Evolutionary conservation across 805 yeast species (phyloP), one percentile per base, ranked within the genome.

Genomic region (Saccharomycopsis fibuligera): DNA sequence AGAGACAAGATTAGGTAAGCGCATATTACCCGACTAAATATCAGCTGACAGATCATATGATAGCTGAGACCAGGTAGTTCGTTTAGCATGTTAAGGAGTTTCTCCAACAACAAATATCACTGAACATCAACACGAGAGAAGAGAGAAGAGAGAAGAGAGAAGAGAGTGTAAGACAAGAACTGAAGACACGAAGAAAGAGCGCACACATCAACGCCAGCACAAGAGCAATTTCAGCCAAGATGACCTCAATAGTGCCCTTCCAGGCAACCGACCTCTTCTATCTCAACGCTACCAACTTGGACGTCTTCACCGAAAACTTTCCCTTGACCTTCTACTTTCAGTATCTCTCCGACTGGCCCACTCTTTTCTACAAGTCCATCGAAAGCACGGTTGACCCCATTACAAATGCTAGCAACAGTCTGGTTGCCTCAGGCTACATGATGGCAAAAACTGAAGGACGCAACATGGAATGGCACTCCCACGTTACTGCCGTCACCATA

Each of bases 381-480:
- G 81, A 76, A 54, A 65, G 69, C 0, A 71, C 74, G 5, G 63
- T 65, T 52, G 63, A 44, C 19, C 38, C 47, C 14, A 19, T 14
- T 9, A n/a, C 50, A 25, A 45, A 49, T 3, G 41, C 21, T 5
- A 46, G 50, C 12, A 31, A 43, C 4, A 47, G 50, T 35, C n/a
- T n/a, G n/a, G 54, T 59, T n/a, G 54, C 62, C 4, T 67, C 86
- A 30, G 91, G 90, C 0, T 84, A 85, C 61, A 83, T 93, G 95
- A 79, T 93, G 79, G 98, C 95, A n/a, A 93, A 93, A 63, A 82
- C 95, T 1, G 99, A 93, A 63, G 99, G 99, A 0, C 70, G 70
- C 33, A 78, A 74, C 4, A 78, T 74, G 41, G 93, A 89, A 51
- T 91, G 97, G 96, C 99, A 93, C 61, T 79, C 96, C 1, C 99